Evolutionary conservation across 1,284 basidiomycete species (phyloP), one percentile per base, ranked within the genome.

Genomic region (Phellopilus nigrolimitatus): DNA sequence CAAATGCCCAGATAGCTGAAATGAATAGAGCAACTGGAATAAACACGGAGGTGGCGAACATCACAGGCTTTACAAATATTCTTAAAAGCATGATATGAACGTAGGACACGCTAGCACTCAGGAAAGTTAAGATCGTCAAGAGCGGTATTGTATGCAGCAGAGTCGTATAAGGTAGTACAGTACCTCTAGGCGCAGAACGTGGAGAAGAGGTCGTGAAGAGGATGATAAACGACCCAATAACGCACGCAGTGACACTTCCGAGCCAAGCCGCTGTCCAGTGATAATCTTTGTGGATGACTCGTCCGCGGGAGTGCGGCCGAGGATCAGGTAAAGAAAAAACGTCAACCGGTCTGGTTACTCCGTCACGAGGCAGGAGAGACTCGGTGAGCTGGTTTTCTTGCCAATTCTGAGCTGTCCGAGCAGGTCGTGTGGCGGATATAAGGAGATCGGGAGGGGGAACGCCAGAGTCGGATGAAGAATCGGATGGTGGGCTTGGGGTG

Each of bases 1-100:
- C 77, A 60, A 95, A 90, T 1, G 91, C 90, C 86, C 91, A 94
- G 50, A 91, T 68, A 13, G 91, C 84, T 45, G 87, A 91, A 40
- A 92, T 71, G 59, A 90, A 80, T 25, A 95, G 73, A 0, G 87
- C 86, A 38, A 82, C 79, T 12, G 93, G 92, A 27, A 94, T 82
- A 59, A 86, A 84, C 19, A 89, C 75, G 1, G 84, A 84, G 0
- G 91, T 94, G 3, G 78, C 80, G 19, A 90, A 68, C 67, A 95
- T 82, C 28, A 92, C 89, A 17, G 91, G 88, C 53, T 84, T 80
- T 47, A 90, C 86, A 51, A 90, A 91, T 56, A 88, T 75, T 51
- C 82, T 79, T 47, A 94, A 68, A 22, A 93, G 73, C 51, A 85
- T 78, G 46, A 94, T 79, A 65, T 94, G 88, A 13, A 74, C 71